Evolutionary conservation across 768 basidiomycete genomes (phyloP), one percentile per base, ranked within the genome.

Genomic region (Paxillus involutus): DNA sequence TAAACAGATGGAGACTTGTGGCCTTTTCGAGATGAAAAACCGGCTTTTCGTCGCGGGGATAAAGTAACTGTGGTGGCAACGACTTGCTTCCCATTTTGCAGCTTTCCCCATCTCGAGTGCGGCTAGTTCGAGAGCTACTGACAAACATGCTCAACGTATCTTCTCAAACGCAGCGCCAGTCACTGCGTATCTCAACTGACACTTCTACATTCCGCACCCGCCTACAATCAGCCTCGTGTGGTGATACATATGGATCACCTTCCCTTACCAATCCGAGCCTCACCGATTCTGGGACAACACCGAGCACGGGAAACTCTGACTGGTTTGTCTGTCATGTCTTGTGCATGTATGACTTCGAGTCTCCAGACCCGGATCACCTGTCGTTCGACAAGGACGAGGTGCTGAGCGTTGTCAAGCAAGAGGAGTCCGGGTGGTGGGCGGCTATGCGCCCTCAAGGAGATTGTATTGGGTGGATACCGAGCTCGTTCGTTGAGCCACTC

Each of bases 401-500:
- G 19, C 70, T 92, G 29, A 79, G 81, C 21, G 73, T 91, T 48
- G 75, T 91, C 43, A 83, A 83, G 67, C 77, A 81, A 67, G 87
- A 90, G 67, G 76, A 79, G 12, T 80, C 84, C 2, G 89, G 90
- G 10, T 91, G 89, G 89, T 91, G 89, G 88, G 89, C 86, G 17
- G 90, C 89, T 17, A 79, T 87, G 71, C 75, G 82, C 21, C 70
- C 71, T 11, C 75, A 75, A 36, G 79, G 78, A 12, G 72, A 77
- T 46, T 65, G 70, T 33, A 76, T 88, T 32, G 88, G 89, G 44
- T 91, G 90, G 90, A 83, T 91, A 54, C 89, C 89, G 10, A 79
- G 82, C 58, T 81, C 84, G 2, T 91, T 82, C 67, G 86, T 92
- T 6, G 74, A 73, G 47, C 74, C 77, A 2, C 71, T 91, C 10